These are phyloP conservation scores for Protomyces lactucae-debilis DNA, from an alignment of 1,139 yeast species.

Conservation along the genomic window DNA sequence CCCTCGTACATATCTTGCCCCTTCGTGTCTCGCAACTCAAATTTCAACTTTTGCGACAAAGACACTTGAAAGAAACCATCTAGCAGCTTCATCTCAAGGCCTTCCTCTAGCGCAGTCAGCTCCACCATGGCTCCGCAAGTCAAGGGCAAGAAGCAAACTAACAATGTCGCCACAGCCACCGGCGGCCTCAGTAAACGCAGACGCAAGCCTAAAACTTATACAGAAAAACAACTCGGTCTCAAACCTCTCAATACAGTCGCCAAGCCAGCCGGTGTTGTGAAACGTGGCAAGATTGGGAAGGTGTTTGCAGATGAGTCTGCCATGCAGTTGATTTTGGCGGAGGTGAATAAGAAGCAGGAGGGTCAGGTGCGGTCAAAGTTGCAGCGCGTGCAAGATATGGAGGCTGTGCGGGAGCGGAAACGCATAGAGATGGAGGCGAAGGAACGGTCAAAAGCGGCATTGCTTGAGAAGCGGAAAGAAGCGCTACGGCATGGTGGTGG, in stretches of 20 bases:
- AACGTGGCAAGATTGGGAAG: slow-evolving; percentile 25
- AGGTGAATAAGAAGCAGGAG: slow-evolving; percentile 23
- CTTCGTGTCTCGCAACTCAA: no score
- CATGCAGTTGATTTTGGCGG: slow-evolving; percentile 15
- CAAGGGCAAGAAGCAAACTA: slow-evolving; percentile 18
- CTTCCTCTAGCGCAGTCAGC: neutral
- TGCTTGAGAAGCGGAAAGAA: slow-evolving; percentile 13
- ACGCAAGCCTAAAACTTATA: slow-evolving; percentile 10
- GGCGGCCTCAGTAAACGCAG: slow-evolving; percentile 1
- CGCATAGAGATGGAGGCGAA: slow-evolving; percentile 17
- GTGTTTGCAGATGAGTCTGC: slow-evolving; percentile 19
- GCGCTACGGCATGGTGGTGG: neutral
- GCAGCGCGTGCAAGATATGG: slow-evolving; percentile 25
- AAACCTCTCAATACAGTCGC: slow-evolving; percentile 18
- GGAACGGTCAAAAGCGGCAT: slow-evolving; percentile 16
- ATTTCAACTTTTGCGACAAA: no score
- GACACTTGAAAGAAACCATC: no score
- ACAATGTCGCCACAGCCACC: neutral
- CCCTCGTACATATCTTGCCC: neutral
- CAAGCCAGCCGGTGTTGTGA: slow-evolving; percentile 14
- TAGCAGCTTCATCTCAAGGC: neutral
- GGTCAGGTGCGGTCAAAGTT: slow-evolving; percentile 20
- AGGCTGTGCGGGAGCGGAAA: slow-evolving; percentile 21
- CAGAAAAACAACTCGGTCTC: slow-evolving; percentile 19
- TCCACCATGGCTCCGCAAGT: slow-evolving; percentile 16